phyloP scores from a whole-genome alignment of 2,329 filamentous ascomycete species.

The Lachnellula subtilissima region DNA sequence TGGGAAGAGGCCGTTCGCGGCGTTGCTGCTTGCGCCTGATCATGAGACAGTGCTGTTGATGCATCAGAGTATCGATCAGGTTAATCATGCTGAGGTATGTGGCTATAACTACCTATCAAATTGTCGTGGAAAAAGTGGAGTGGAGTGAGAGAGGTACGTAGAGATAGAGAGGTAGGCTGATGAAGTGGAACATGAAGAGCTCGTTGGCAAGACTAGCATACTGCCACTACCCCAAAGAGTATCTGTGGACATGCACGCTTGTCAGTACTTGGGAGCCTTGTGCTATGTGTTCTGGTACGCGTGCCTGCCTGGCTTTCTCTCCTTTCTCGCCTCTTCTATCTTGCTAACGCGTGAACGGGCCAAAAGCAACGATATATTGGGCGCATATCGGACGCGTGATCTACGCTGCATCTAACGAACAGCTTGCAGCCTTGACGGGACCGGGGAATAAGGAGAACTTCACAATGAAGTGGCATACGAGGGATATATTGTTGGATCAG shows the following conservation, averaged over 20 bases:
- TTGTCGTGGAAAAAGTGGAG: too few species aligned
- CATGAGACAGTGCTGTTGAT: conserved; percentile 44
- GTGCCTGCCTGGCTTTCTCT: conserved; percentile 18
- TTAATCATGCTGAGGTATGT: conserved; percentile 46
- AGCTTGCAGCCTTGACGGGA: conserved; percentile 41
- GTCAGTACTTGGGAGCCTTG: conserved; percentile 53
- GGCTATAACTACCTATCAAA: not conserved
- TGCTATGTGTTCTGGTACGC: conserved; percentile 43
- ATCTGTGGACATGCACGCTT: conserved; percentile 45
- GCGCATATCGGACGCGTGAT: conserved; percentile 49
- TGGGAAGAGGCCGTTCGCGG: conserved; percentile 46
- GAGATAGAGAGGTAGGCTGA: conserved; percentile 8
- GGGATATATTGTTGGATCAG: conserved; percentile 41
- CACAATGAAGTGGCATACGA: conserved; percentile 46
- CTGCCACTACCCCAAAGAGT: conserved; percentile 43
- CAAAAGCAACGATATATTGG: conserved; percentile 43
- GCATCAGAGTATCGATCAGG: conserved; percentile 47
- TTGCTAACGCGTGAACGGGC: too few species aligned
- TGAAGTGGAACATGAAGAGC: conserved; percentile 10
- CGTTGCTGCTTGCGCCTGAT: conserved; percentile 44
- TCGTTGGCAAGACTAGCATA: conserved; percentile 46
- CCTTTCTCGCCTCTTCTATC: not conserved
- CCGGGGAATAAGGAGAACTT: conserved; percentile 47
- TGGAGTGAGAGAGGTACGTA: not conserved
- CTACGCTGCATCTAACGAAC: conserved; percentile 46